phyloP scores from a whole-genome alignment of 331 rosid species.

The Quercus lobata region DNA sequence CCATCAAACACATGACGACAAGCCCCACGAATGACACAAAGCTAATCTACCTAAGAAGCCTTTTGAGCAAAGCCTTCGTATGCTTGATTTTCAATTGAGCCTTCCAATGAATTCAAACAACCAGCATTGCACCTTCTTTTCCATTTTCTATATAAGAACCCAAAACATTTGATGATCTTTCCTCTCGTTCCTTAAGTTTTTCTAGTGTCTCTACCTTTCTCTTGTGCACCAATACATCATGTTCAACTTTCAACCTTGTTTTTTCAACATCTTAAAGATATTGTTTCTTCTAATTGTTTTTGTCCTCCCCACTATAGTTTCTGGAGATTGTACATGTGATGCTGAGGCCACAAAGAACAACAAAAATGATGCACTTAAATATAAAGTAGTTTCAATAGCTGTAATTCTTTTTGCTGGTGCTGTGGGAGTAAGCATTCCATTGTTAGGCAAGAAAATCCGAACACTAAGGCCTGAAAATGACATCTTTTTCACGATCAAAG shows the following conservation, averaged over 20 bases:
- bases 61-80: not conserved
- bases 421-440: conserved; percentile 27
- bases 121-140: not conserved
- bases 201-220: not conserved
- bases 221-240: not conserved
- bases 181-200: not conserved
- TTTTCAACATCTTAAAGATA: conserved; percentile 17
- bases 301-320: conserved; percentile 21
- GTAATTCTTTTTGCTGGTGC: conserved; percentile 60
- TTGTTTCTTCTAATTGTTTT: not conserved
- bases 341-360: not conserved
- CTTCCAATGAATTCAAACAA: not conserved
- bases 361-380: conserved; percentile 30
- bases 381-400: conserved; percentile 63
- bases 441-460: conserved; percentile 26
- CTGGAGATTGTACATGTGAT: conserved; percentile 34
- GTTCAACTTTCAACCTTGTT: conserved; percentile 15
- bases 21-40: conserved; percentile 1
- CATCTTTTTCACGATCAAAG: conserved; percentile 27
- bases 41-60: not conserved
- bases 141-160: not conserved
- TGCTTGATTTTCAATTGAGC: conserved; percentile 14
- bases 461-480: conserved; percentile 15
- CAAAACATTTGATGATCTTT: not conserved
- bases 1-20: not conserved